Conservation (phyloP, 768 basidiomycete species). For the Russula abietina region DNA sequence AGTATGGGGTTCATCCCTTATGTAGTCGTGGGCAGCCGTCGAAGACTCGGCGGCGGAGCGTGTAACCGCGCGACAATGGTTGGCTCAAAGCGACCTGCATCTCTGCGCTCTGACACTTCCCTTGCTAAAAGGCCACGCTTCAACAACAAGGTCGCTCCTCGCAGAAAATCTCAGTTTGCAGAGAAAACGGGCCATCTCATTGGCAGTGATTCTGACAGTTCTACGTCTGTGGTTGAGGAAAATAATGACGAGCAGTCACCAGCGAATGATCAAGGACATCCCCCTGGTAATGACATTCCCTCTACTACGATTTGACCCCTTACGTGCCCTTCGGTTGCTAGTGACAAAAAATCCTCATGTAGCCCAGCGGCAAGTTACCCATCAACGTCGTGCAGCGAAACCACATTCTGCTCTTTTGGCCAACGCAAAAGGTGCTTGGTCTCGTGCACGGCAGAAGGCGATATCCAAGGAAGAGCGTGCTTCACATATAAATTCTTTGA, state of each 20-base stretch:
- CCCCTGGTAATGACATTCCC: not conserved
- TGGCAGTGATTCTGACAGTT: not conserved
- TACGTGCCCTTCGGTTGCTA: conserved; percentile 26
- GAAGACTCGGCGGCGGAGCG: not conserved
- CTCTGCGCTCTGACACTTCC: not conserved
- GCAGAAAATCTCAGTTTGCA: not conserved
- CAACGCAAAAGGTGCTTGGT: conserved; percentile 75
- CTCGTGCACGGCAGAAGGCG: conserved; percentile 65
- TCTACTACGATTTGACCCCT: not conserved
- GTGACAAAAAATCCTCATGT: conserved; percentile 66
- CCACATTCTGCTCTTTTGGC: conserved; percentile 65
- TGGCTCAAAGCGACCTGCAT: conserved; percentile 9
- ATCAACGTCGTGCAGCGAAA: conserved; percentile 69
- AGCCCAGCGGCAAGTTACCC: conserved; percentile 57
- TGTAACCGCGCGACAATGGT: conserved; percentile 3
- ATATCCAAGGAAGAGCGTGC: conserved; percentile 65
- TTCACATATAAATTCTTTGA: conserved; percentile 66
- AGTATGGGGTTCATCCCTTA: not conserved
- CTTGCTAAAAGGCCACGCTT: conserved; percentile 6
- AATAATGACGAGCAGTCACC: conserved; percentile 29
- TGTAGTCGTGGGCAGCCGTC: not conserved
- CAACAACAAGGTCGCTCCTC: not conserved
- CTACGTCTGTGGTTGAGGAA: conserved; percentile 21
- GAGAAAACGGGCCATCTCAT: not conserved
- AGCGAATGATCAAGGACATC: not conserved